Evolutionary conservation across 2,329 filamentous ascomycete genomes (phyloP), one percentile per base, ranked within the genome.

Genomic region (Xylogone sp.): DNA sequence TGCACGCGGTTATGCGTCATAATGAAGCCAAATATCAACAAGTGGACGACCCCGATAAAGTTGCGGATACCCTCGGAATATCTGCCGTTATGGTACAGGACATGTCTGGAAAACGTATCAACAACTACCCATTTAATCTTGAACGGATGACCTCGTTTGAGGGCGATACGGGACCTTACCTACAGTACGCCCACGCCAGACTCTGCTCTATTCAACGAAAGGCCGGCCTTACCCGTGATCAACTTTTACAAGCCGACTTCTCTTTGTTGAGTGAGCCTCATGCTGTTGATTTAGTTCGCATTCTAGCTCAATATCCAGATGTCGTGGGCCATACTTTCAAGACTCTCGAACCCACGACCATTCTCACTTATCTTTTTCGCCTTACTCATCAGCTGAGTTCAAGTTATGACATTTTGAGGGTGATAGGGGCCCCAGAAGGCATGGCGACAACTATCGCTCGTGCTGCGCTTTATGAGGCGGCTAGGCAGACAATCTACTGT

Each of bases 11-110:
- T 48, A 97, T 97, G 92, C 83, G 75, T 71, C 86, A 86, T 75
- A 96, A 97, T 69, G 79, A 87, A 62, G 78, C 80, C 66, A 97
- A 97, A 76, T 97, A 97, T 71, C 73, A 82, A 48, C 90, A 96
- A 70, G 86, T 97, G n/a, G 87, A 85, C 64, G 77, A 96, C 68
- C 92, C 92, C 0, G 86, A 82, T 50, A 78, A 81, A 50, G 87
- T 85, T 6, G 90, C 92, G 54, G 92, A 97, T 70, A 89, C 80
- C 6, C 80, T 97, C 3, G 92, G 91, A 55, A 96, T 96, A 66
- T 90, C 87, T 57, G 87, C 88, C 64, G 91, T 97, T 67, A 96
- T 97, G 90, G 89, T 95, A 18, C 92, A 97, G 70, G 92, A 97
- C 65, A 96, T 96, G 89, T 87, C 82, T 58, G 92, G 91, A 68